phyloP scores from a whole-genome alignment of 176 grass and related monocot species.

The Raddia distichophylla region DNA sequence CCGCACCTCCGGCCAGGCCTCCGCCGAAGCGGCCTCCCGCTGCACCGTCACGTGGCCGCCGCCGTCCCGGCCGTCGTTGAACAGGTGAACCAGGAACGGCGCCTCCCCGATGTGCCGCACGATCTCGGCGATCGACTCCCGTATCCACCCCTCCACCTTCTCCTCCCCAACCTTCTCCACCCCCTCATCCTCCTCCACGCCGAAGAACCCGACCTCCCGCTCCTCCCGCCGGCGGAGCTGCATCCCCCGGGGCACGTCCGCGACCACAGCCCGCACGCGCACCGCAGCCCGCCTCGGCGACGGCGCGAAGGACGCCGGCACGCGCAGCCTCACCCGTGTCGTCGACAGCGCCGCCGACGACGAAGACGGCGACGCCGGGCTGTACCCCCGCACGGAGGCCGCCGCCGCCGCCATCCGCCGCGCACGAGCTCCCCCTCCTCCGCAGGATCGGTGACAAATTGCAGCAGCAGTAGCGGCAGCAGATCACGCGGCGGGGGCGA shows the following conservation, averaged over 20 bases:
- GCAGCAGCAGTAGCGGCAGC: background rate
- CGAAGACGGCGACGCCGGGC: conserved; percentile 36
- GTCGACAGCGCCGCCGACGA: conserved; percentile 23
- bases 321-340: conserved; percentile 1
- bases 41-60: conserved; percentile 57
- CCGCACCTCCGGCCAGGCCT: conserved; percentile 58
- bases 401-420: conserved; percentile 38
- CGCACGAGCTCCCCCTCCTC: background rate
- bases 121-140: conserved; percentile 59
- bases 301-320: background rate
- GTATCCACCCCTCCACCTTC: conserved; percentile 42
- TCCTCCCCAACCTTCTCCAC: conserved; percentile 36
- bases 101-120: conserved; percentile 59
- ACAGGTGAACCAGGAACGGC: conserved; percentile 66
- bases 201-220: background rate
- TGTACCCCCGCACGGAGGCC: conserved; percentile 38
- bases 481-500: background rate
- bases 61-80: conserved; percentile 38
- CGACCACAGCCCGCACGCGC: conserved; percentile 31
- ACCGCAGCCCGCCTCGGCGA: background rate
- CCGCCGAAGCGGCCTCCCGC: conserved; percentile 59
- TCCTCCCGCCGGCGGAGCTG: conserved; percentile 14
- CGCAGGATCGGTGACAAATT: background rate
- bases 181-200: background rate
- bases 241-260: conserved; percentile 31